Base-by-base conservation (phyloP, 2,329 filamentous ascomycete species). In the Pseudocercospora eumusae region DNA sequence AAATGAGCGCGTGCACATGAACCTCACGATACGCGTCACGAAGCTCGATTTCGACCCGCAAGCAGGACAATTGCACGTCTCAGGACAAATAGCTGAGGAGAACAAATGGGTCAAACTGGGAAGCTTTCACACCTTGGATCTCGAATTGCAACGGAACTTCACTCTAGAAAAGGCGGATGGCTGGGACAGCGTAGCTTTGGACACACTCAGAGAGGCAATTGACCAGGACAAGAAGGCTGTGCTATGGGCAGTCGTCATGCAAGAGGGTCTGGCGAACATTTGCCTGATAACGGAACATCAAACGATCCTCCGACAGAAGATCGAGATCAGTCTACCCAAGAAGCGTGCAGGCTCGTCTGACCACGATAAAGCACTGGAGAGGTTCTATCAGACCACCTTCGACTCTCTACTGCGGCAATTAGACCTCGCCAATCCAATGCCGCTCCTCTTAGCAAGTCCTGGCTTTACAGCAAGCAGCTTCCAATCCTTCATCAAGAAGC, bases 171-270 rank as follows among this genome's bases (percentile, higher is more conserved):
- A 98, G 78, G 84, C 85, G 42, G 80, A 86, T 40, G 85, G 92
- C 45, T 99, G 95, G 95, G 95, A 99, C 76, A 93, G 89, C 68
- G 87, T 99, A 10, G 91, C 93, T 3, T 80, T 89, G 53, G 87
- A 90, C 62, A 88, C 90, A 50, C 83, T 99, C 10, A 82, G 85
- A 60, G 91, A 96, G 74, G 89, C 92, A 0, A 83, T 93, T 13
- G 88, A 91, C 69, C 86, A 90, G 68, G 88, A 91, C 67, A 88
- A 88, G 71, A 87, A 90, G 64, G 92, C 92, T 0, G 89, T 93
- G 64, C 84, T 96, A 18, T 91, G 92, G 59, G 93, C 95, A 0
- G 88, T 98, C 0, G 90, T 98, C 23, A 93, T 99, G 89, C 91
- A 96, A 70, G 93, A 98, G 71, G 90, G 90, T 1, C 76, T 90